Conservation (phyloP, 129 eudicot species). For the Scalesia atractyloides region DNA sequence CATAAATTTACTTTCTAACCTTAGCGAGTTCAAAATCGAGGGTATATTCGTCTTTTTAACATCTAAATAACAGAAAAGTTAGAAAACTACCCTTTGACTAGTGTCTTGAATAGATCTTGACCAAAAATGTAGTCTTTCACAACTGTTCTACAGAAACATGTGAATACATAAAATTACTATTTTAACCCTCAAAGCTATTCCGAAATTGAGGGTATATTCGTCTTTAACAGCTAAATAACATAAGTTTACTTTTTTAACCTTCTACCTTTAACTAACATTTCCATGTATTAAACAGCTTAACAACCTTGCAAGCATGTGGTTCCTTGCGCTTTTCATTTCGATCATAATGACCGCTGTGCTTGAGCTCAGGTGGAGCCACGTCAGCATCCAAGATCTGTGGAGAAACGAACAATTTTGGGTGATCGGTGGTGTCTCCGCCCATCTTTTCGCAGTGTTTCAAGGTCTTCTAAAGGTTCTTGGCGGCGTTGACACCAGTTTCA, state of each 20-base stretch:
- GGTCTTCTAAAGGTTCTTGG: conserved; percentile 96
- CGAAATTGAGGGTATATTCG: neutral
- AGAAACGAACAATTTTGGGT: conserved; percentile 98
- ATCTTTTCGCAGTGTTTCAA: conserved; percentile 92
- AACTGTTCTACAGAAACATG: conserved; percentile 5
- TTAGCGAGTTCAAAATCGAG: neutral
- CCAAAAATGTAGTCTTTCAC: neutral
- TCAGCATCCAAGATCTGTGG: conserved; percentile 99
- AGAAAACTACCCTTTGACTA: neutral
- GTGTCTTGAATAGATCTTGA: neutral
- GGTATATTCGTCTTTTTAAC: neutral
- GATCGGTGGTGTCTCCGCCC: conserved; percentile 99
- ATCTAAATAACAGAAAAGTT: neutral
- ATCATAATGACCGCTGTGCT: conserved; percentile 80
- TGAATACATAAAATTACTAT: conserved; percentile 1
- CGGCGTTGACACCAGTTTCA: conserved; percentile 92
- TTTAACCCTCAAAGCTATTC: neutral
- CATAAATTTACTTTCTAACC: neutral
- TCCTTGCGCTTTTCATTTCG: conserved; percentile 85
- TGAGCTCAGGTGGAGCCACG: conserved; percentile 95
- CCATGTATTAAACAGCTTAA: conserved; percentile 58
- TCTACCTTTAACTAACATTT: conserved; percentile 1
- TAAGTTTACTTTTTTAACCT: neutral
- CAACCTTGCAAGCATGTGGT: conserved; percentile 94
- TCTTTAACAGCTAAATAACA: neutral